A percentile compares a stretch with the other conserved stretches of the same genome.
phyloP scores from a whole-genome alignment of 495 filamentous ascomycete genomes.

The Penicillium dipodomyicola region DNA sequence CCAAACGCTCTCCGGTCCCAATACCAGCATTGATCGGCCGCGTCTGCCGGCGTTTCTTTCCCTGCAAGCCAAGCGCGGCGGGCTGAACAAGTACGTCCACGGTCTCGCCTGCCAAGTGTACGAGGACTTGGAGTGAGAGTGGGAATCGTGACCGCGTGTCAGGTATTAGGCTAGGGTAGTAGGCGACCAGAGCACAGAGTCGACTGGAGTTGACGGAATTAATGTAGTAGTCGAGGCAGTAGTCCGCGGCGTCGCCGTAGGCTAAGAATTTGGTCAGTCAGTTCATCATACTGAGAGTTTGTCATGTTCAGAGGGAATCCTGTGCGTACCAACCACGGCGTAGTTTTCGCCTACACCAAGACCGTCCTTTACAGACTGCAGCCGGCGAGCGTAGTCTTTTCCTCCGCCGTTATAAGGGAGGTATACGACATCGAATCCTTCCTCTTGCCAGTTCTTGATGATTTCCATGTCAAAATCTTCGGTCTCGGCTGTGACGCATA shows the following conservation, averaged over 20 bases:
- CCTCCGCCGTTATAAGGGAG: conserved; percentile 53
- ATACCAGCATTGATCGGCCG: conserved; percentile 52
- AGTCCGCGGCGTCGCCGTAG: conserved; percentile 57
- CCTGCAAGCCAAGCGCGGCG: conserved; percentile 62
- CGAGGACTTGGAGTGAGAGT: conserved; percentile 44
- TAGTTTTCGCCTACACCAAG: conserved; percentile 51
- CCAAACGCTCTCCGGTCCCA: conserved; percentile 50
- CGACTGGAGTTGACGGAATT: conserved; percentile 46
- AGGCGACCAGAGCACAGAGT: conserved; percentile 55
- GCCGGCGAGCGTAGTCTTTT: conserved; percentile 50
- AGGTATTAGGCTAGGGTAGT: conserved; percentile 58
- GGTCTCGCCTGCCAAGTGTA: conserved; percentile 54
- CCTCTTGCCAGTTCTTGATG: conserved; percentile 58
- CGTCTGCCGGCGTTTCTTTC: conserved; percentile 50
- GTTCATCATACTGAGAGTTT: background rate
- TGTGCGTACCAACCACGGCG: conserved; percentile 44
- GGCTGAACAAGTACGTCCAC: conserved; percentile 45
- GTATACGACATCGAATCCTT: conserved; percentile 66
- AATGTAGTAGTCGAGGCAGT: conserved; percentile 53
- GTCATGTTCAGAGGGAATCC: background rate
- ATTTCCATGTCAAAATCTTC: conserved; percentile 59
- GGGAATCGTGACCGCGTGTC: conserved; percentile 49
- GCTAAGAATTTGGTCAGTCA: conserved; percentile 31
- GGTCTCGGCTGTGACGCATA: conserved; percentile 64
- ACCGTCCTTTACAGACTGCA: conserved; percentile 46